Evolutionary conservation across 140 eudicot genomes (phyloP).

Genomic region (Cichorium intybus): DNA sequence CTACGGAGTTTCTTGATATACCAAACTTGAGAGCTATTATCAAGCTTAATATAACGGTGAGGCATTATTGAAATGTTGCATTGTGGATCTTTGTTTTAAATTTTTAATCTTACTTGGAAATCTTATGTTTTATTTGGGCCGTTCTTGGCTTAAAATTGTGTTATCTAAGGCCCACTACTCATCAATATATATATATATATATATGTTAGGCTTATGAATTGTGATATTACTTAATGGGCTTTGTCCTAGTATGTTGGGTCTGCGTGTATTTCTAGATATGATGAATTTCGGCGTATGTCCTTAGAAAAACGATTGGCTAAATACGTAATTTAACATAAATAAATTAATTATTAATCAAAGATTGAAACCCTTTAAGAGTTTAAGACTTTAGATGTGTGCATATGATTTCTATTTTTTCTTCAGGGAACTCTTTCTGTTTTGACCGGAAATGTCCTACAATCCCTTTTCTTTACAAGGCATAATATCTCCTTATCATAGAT

Average conservation of each 20-base stretch:
- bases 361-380: neutral
- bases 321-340: neutral
- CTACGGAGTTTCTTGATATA: conserved; percentile 51
- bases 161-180: neutral
- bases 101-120: neutral
- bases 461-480: neutral
- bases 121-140: neutral
- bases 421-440: no score
- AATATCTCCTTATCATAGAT: neutral
- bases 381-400: no score
- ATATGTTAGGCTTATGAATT: no score
- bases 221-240: neutral
- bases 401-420: neutral
- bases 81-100: neutral
- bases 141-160: neutral
- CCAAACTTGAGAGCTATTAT: conserved; percentile 44
- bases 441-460: no score
- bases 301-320: neutral
- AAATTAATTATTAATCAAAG: neutral
- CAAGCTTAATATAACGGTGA: conserved; percentile 49
- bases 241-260: neutral
- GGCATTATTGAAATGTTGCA: conserved; percentile 35
- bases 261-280: neutral
- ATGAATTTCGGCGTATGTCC: neutral
- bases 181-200: no score